Conservation (phyloP, 805 yeast genomes). For the Lipomyces spencermartinsiae region DNA sequence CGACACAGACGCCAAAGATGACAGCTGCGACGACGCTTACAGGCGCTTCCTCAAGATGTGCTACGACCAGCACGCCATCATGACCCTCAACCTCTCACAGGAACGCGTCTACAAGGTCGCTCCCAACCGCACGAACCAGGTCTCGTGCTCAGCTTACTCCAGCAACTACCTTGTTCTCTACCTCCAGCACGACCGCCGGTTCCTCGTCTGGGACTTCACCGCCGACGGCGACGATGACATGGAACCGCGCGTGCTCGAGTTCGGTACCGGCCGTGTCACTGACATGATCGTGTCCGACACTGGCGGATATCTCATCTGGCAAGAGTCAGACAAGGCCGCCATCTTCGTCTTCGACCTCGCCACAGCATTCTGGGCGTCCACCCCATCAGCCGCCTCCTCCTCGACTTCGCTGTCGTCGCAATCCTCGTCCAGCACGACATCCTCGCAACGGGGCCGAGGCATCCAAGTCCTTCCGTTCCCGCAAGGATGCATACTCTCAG, state of each 20-base stretch:
- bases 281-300: constrained; percentile 31
- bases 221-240: constrained; percentile 3
- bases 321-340: constrained; percentile 35
- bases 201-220: constrained; percentile 36
- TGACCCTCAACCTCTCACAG: constrained; percentile 25
- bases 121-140: constrained; percentile 29
- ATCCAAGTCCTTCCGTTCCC: constrained; percentile 29
- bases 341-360: constrained; percentile 30
- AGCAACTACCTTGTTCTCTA: constrained; percentile 31
- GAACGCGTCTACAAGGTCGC: constrained; percentile 15
- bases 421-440: background rate
- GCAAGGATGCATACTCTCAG: constrained; percentile 28
- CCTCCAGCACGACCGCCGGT: constrained; percentile 25
- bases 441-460: background rate
- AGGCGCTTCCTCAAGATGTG: constrained; percentile 29
- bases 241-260: constrained; percentile 26
- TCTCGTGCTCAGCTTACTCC: constrained; percentile 34
- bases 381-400: background rate
- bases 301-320: constrained; percentile 31
- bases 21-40: constrained; percentile 15
- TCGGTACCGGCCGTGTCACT: constrained; percentile 30
- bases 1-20: constrained; percentile 1
- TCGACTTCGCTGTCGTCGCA: background rate
- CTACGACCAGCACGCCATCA: constrained; percentile 31
- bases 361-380: constrained; percentile 7